phyloP scores from a whole-genome alignment of 768 basidiomycete species.

The Lyophyllum atratum region DNA sequence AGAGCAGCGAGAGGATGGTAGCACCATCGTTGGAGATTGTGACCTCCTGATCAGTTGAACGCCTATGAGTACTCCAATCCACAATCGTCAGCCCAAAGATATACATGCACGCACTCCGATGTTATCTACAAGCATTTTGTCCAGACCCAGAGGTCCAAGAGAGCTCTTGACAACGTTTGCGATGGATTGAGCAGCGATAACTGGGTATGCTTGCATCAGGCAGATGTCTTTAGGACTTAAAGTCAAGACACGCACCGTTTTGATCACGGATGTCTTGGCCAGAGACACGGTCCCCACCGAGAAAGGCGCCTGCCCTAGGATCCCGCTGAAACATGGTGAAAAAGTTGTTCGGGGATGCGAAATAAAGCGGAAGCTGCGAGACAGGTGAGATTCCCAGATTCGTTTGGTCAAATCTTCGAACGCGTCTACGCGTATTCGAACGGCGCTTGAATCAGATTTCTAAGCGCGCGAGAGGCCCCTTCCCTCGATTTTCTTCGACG shows the following conservation, averaged over 20 bases:
- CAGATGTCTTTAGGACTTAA: neutral
- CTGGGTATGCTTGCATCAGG: constrained; percentile 41
- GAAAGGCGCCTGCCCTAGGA: constrained; percentile 87
- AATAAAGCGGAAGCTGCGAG: constrained; percentile 7
- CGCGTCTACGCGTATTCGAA: constrained; percentile 27
- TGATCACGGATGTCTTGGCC: constrained; percentile 97
- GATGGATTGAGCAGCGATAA: constrained; percentile 93
- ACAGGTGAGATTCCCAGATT: constrained; percentile 2
- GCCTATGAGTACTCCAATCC: constrained; percentile 4
- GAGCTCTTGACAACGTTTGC: constrained; percentile 98
- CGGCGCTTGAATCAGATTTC: constrained; percentile 21
- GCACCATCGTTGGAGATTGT: constrained; percentile 99
- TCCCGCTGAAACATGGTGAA: constrained; percentile 83
- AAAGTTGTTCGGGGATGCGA: constrained; percentile 5
- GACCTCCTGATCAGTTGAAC: constrained; percentile 69
- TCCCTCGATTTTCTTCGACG: no score
- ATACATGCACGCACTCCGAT: constrained; percentile 77
- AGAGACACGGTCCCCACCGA: constrained; percentile 91
- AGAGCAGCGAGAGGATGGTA: constrained; percentile 92
- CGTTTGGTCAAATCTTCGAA: constrained; percentile 11
- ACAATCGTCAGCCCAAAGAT: neutral
- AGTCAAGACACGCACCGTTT: constrained; percentile 65
- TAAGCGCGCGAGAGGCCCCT: no score
- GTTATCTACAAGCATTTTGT: constrained; percentile 98
- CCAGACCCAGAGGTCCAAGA: constrained; percentile 90